phyloP scores from a whole-genome alignment of 371 early-diverging fungal species.

The Mortierella sp. region DNA sequence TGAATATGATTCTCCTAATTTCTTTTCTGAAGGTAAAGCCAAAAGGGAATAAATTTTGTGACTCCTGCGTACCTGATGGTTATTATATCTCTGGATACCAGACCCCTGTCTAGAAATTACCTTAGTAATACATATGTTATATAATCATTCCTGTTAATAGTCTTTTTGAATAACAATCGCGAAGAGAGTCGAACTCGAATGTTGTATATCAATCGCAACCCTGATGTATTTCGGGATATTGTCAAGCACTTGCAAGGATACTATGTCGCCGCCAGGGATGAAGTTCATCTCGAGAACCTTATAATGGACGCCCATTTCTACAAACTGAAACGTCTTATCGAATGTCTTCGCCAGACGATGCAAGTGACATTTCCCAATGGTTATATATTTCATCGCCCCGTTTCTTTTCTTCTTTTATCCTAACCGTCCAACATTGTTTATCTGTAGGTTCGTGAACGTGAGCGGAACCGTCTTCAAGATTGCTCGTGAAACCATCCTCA shows the following conservation, averaged over 20 bases:
- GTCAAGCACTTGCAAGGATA: slow-evolving; percentile 74
- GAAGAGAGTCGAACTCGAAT: slow-evolving; percentile 49
- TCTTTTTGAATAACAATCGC: slow-evolving; percentile 38
- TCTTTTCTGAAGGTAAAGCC: slow-evolving; percentile 50
- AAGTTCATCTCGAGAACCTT: slow-evolving; percentile 60
- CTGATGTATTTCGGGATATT: slow-evolving; percentile 67
- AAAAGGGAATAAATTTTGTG: not conserved
- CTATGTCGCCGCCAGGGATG: slow-evolving; percentile 64
- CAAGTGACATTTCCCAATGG: slow-evolving; percentile 12
- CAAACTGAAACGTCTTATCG: slow-evolving; percentile 62
- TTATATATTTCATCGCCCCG: too few relatives aligned
- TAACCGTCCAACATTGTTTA: too few relatives aligned
- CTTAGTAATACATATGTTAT: not conserved
- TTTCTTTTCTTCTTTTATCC: not conserved
- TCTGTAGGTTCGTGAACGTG: slow-evolving; percentile 42
- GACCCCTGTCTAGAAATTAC: not conserved
- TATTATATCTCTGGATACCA: not conserved
- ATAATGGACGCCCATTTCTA: slow-evolving; percentile 67
- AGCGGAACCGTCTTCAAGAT: slow-evolving; percentile 51
- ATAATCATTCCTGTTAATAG: slow-evolving; percentile 10
- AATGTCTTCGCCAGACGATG: slow-evolving; percentile 60
- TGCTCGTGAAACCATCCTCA: slow-evolving; percentile 33
- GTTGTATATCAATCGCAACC: slow-evolving; percentile 71
- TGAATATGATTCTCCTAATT: slow-evolving; percentile 53
- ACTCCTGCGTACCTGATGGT: not conserved